Percentiles rank a stretch among this genome's conserved stretches.
Conservation (phyloP, 176 grass and related monocot species). For the Eremochloa ophiuroides region DNA sequence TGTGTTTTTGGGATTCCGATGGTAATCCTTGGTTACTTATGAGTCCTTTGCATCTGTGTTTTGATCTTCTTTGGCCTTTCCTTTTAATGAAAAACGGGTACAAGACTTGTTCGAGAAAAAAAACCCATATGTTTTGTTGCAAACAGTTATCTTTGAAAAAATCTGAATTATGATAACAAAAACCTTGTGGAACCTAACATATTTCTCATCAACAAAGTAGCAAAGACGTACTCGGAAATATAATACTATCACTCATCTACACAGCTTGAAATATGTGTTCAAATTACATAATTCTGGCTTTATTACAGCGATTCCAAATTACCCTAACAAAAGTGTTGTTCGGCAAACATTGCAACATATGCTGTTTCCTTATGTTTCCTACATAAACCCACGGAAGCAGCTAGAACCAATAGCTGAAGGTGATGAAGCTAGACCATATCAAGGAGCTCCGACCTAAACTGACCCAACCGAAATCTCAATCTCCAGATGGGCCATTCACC, state of each 20-base stretch:
- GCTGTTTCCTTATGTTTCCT: not conserved
- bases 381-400: not conserved
- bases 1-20: too few species aligned
- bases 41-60: too few species aligned
- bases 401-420: not conserved
- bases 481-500: constrained; percentile 15
- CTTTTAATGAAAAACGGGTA: too few species aligned
- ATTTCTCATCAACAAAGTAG: too few species aligned
- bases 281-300: not conserved
- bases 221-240: not conserved
- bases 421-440: not conserved
- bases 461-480: not conserved
- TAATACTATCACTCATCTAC: not conserved
- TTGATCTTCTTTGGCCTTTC: too few species aligned
- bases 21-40: too few species aligned
- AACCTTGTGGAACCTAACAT: too few species aligned
- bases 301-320: not conserved
- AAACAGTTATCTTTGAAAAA: not conserved
- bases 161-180: not conserved
- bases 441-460: not conserved
- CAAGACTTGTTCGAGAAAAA: too few species aligned
- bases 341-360: not conserved
- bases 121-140: not conserved
- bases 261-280: not conserved
- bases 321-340: not conserved